phyloP scores from a whole-genome alignment of 2,329 filamentous ascomycete species.

The Clarireedia paspali region DNA sequence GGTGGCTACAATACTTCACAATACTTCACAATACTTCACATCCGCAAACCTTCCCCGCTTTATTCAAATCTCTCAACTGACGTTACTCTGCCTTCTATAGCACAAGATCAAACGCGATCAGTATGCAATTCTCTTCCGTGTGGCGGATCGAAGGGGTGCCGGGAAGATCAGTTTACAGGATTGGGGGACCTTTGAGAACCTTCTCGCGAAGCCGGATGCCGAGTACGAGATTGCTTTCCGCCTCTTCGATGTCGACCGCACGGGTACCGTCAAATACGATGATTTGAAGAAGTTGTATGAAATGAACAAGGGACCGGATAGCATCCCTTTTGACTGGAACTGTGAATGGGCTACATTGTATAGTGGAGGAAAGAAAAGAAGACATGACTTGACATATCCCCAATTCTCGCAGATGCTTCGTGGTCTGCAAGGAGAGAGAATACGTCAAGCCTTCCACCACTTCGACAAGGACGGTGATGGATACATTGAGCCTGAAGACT shows the following conservation, averaged over 20 bases:
- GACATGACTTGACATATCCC: constrained; percentile 87
- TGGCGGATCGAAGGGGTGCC: constrained; percentile 71
- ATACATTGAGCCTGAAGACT: constrained; percentile 91
- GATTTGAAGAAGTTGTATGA: constrained; percentile 81
- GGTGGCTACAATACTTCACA: constrained; percentile 34
- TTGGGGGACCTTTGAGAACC: constrained; percentile 90
- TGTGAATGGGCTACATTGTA: constrained; percentile 95
- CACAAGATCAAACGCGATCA: constrained; percentile 97
- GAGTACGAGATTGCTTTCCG: constrained; percentile 99
- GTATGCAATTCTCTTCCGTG: constrained; percentile 85
- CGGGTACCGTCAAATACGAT: constrained; percentile 81
- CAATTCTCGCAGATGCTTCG: constrained; percentile 98
- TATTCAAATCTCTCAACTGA: constrained; percentile 16
- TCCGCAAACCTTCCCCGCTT: not conserved
- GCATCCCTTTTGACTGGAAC: constrained; percentile 93
- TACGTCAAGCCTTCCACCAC: constrained; percentile 87
- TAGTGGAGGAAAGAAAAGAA: constrained; percentile 77
- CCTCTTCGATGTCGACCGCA: constrained; percentile 81
- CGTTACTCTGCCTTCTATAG: constrained; percentile 38
- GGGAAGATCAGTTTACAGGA: constrained; percentile 75
- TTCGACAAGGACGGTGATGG: constrained; percentile 90
- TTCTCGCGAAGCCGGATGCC: constrained; percentile 87
- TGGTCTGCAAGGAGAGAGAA: constrained; percentile 89
- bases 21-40: constrained; percentile 4
- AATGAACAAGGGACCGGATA: constrained; percentile 76